Evolutionary conservation across 177 flowering plant genomes (phyloP).

Genomic region (Tripterygium wilfordii): DNA sequence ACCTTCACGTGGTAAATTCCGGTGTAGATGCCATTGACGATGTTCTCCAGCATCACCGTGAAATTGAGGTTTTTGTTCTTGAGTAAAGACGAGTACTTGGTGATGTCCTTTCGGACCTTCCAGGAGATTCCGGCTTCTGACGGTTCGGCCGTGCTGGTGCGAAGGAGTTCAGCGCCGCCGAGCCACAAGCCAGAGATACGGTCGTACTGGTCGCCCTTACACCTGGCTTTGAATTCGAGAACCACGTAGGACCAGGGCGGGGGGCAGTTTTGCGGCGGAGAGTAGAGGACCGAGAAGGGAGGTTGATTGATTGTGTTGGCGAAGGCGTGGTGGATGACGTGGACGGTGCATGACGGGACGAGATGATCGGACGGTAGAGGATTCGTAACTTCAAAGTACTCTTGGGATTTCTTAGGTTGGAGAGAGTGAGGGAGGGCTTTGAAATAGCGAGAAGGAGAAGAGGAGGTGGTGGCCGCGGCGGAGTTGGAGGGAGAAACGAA

Average conservation of each 20-base stretch:
- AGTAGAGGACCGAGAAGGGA: constrained; percentile 46
- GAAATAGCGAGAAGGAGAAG: constrained; percentile 11
- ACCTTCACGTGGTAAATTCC: constrained; percentile 65
- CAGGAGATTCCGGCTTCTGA: constrained; percentile 59
- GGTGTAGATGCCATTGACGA: constrained; percentile 57
- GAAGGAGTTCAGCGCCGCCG: constrained; percentile 85
- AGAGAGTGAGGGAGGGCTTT: constrained; percentile 6
- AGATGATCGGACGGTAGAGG: constrained; percentile 45
- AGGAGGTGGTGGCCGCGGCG: constrained; percentile 24
- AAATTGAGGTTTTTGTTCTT: constrained; percentile 27
- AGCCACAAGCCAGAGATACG: constrained; percentile 87
- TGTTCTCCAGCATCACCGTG: constrained; percentile 81
- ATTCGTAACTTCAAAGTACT: constrained; percentile 27
- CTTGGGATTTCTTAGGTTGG: constrained; percentile 4
- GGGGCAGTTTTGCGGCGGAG: constrained; percentile 59
- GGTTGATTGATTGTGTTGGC: constrained; percentile 56
- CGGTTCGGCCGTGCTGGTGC: constrained; percentile 93
- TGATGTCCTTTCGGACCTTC: constrained; percentile 78
- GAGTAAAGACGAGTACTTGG: constrained; percentile 62
- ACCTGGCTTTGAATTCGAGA: constrained; percentile 39
- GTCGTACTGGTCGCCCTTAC: constrained; percentile 69
- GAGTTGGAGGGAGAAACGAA: constrained; percentile 1
- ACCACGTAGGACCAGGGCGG: constrained; percentile 50
- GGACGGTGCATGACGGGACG: constrained; percentile 42
- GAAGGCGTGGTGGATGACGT: constrained; percentile 53